Percentiles rank a stretch among this genome's conserved stretches.
phyloP scores from a whole-genome alignment of 306 rosid genomes.

The Oxytropis ochrocephala region DNA sequence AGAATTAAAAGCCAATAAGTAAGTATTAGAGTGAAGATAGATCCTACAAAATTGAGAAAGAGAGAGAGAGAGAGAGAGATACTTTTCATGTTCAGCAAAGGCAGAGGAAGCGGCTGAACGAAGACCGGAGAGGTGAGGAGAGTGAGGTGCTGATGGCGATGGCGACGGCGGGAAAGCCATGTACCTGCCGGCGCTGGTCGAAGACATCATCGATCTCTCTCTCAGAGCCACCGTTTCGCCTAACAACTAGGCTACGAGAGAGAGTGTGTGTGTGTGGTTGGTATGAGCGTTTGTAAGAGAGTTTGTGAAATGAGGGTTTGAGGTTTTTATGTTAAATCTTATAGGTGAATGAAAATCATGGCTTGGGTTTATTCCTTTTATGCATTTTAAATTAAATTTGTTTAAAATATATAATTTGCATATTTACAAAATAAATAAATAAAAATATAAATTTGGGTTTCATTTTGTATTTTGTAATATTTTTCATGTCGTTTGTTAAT shows the following conservation, averaged over 20 bases:
- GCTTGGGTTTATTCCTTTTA: neutral
- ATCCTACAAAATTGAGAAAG: neutral
- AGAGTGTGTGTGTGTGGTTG: neutral
- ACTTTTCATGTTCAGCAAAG: constrained; percentile 79
- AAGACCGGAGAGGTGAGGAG: constrained; percentile 57
- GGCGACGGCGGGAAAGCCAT: constrained; percentile 91
- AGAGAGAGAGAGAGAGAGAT: neutral
- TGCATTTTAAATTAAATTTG: neutral
- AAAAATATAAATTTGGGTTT: too few relatives aligned
- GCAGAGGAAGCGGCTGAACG: constrained; percentile 74
- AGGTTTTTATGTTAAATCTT: neutral
- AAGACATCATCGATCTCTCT: constrained; percentile 32
- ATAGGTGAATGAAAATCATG: too few relatives aligned
- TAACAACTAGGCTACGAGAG: neutral
- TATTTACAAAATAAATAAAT: too few relatives aligned
- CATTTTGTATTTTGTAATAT: too few relatives aligned
- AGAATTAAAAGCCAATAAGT: neutral
- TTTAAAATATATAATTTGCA: too few relatives aligned
- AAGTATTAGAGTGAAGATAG: neutral
- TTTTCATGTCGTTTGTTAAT: too few relatives aligned
- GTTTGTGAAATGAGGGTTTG: neutral
- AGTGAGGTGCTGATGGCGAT: constrained; percentile 55
- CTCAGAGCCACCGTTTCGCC: neutral
- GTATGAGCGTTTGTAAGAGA: neutral
- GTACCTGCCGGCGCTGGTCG: constrained; percentile 59